These are phyloP conservation scores for Rhodotorula paludigena DNA, from an alignment of 768 basidiomycete species.

Conservation along the genomic window DNA sequence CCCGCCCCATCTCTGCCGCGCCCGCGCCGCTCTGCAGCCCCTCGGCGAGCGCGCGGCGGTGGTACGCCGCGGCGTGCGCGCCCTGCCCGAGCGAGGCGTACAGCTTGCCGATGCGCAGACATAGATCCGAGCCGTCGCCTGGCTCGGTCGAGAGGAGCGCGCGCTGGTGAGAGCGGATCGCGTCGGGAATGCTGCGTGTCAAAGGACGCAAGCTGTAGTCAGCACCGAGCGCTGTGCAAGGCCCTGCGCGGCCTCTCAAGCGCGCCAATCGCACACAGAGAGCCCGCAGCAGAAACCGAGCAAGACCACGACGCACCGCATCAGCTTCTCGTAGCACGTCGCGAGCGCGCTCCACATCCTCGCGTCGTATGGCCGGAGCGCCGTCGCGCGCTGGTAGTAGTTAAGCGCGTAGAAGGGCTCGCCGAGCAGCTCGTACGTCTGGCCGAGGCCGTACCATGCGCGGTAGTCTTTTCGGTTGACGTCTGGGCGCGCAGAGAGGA, in stretches of 20 bases:
- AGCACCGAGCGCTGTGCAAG: too few relatives aligned
- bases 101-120: conserved; percentile 65
- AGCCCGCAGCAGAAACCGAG: background rate
- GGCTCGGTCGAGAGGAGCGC: conserved; percentile 55
- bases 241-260: too few relatives aligned
- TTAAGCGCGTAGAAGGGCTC: conserved; percentile 96
- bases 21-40: conserved; percentile 9
- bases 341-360: conserved; percentile 94
- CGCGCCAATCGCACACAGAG: too few relatives aligned
- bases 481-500: conserved; percentile 53
- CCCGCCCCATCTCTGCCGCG: conserved; percentile 10
- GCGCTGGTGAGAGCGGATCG: conserved; percentile 83
- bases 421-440: conserved; percentile 91
- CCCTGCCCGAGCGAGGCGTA: conserved; percentile 64
- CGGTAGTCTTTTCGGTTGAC: conserved; percentile 94
- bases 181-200: conserved; percentile 71
- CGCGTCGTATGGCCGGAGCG: conserved; percentile 91
- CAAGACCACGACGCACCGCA: conserved; percentile 55
- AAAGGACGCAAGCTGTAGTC: too few relatives aligned
- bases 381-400: conserved; percentile 94
- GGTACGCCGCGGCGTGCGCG: conserved; percentile 68
- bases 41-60: conserved; percentile 57
- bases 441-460: conserved; percentile 97
- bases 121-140: conserved; percentile 30
- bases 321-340: conserved; percentile 86